Conservation (phyloP, 2,329 filamentous ascomycete species). For the Colletotrichum limetticola region DNA sequence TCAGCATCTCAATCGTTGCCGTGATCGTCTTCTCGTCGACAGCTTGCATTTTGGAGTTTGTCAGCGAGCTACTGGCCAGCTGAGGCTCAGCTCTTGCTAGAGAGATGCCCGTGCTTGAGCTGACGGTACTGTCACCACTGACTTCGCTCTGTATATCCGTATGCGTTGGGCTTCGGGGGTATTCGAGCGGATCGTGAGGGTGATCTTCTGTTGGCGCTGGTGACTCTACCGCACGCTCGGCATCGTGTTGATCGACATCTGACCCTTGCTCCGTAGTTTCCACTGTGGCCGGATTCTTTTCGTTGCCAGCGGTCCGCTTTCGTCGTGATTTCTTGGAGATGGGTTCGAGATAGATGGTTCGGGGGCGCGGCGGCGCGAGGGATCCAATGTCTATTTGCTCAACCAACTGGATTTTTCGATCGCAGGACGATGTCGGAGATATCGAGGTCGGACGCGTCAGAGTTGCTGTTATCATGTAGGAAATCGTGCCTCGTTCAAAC, state of each 20-base stretch:
- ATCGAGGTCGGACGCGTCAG: conserved; percentile 91
- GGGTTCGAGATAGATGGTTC: conserved; percentile 88
- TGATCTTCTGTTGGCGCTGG: conserved; percentile 53
- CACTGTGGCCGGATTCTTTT: conserved; percentile 55
- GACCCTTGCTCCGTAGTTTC: conserved; percentile 51
- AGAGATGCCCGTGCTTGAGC: conserved; percentile 72
- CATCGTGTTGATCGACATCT: conserved; percentile 40
- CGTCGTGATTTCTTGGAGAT: conserved; percentile 77
- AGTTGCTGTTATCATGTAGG: conserved; percentile 90
- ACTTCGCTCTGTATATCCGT: conserved; percentile 74
- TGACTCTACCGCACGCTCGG: conserved; percentile 49
- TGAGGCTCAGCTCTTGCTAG: conserved; percentile 42
- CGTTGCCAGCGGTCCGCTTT: conserved; percentile 63
- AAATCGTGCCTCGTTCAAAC: conserved; percentile 95
- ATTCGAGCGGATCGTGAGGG: conserved; percentile 46
- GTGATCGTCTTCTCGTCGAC: conserved; percentile 83
- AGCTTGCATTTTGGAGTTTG: conserved; percentile 53
- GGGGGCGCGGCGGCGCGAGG: conserved; percentile 78
- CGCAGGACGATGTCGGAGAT: conserved; percentile 80
- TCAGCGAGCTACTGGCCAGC: conserved; percentile 49
- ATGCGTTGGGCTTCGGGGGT: conserved; percentile 54
- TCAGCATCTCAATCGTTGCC: conserved; percentile 83
- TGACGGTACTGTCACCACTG: conserved; percentile 76
- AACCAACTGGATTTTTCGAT: conserved; percentile 81
- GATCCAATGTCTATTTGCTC: conserved; percentile 88